Evolutionary conservation across 2,329 filamentous ascomycete genomes (phyloP), one percentile per base, ranked within the genome.

Genomic region (Botrytis cinerea): DNA sequence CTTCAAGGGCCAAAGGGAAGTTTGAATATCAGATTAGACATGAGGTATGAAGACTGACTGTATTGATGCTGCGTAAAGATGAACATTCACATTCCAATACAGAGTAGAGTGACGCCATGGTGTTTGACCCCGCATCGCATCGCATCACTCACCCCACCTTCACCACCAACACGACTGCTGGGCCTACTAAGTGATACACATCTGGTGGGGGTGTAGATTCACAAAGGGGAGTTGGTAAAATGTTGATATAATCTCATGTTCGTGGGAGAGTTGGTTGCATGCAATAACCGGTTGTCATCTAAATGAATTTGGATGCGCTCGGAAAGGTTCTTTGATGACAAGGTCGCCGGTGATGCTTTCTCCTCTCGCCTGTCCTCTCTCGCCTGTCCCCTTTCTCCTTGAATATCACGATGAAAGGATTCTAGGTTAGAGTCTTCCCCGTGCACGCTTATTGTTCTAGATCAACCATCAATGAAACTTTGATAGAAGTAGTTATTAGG

Each of bases 101-200:
- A 28, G n/a, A 57, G 51, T 14, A 51, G 38, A 12, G 64, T 54
- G 64, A 68, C 48, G 35, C 64, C 64, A 68, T 57, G n/a, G 28
- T 57, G 35, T 18, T 57, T 7, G 22, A 57, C 64, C 64, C 64
- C 48, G 64, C 64, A 57, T 68, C 48, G 64, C 64, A 57, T 68
- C 48, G 64, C 64, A 57, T 68, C 25, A 25, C 35, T 12, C 25
- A 40, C 60, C 60, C 60, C 60, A 40, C 60, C 60, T 43, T 62
- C 60, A 60, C 43, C 18, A 40, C 25, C 40, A 43, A 12, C 40
- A 54, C 48, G 48, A 35, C 35, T 35, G 35, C 5, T 35, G 4
- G 35, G 14, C 48, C 10, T 51, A n/a, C 48, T 38, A 51, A 6
- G 14, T 14, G 48, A n/a, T 7, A n/a, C 25, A 51, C 25, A 25